Evolutionary conservation across 2,329 filamentous ascomycete genomes (phyloP), one percentile per base, ranked within the genome.

Genomic region (Pseudogymnoascus sp.): DNA sequence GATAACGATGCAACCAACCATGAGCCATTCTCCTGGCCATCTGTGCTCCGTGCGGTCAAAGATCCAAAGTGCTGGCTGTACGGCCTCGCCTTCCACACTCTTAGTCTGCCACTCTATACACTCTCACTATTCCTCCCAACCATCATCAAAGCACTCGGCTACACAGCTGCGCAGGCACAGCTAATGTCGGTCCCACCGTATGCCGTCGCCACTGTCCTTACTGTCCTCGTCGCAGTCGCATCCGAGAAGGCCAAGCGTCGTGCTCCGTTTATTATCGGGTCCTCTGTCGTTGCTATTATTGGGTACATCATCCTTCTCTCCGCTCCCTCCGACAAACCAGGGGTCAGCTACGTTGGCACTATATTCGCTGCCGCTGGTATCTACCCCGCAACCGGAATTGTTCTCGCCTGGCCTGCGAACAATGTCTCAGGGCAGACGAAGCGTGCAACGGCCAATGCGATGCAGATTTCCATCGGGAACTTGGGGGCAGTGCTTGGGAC

Each of bases 61-160:
- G 87, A 93, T 68, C 82, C 84, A 1, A 90, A 87, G 70, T 86
- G 86, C 69, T 90, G 85, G 86, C 78, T 92, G 0, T 92, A 92
- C 67, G 86, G 87, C 0, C 72, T 90, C 0, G 83, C 81, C 0
- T 91, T 90, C 68, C 88, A 91, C 71, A 90, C 87, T 4, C 85
- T 91, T 79, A 88, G 84, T 63, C 73, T 92, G 11, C 82, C 82
- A 0, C 74, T 84, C 0, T 85, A 85, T 64, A 84, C 82, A 0
- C 74, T 83, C 4, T 79, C 85, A 0, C 72, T 85, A 2, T 85
- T 85, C 63, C 63, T 84, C 72, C 82, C 81, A 0, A 82, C 80
- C 0, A 85, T 84, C 53, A 84, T 85, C 62, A 77, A 76, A 23
- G 76, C 78, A 18, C 77, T 85, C 0, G 82, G 83, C 11, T 85